These are phyloP conservation scores for Lactarius indigo DNA, from an alignment of 768 basidiomycete species.

Conservation along the genomic window DNA sequence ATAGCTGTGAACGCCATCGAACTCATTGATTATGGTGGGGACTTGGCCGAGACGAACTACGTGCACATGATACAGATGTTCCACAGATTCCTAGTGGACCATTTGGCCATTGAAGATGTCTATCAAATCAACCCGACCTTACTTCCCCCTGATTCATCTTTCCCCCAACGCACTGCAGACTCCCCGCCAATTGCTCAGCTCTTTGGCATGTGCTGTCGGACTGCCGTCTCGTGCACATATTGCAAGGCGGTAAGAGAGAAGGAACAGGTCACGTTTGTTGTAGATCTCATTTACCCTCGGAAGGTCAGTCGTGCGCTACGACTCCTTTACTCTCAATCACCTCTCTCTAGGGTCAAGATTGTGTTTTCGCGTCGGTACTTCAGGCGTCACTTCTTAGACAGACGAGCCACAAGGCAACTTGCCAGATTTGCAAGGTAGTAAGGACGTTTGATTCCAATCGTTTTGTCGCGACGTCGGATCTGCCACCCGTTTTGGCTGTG, in stretches of 20 bases:
- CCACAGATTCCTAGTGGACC: constrained; percentile 90
- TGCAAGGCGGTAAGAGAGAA: constrained; percentile 74
- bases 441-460: constrained; percentile 68
- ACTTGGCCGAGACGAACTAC: constrained; percentile 70
- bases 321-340: constrained; percentile 7
- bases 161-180: constrained; percentile 28
- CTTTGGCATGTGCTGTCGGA: constrained; percentile 75
- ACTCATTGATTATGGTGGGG: constrained; percentile 83
- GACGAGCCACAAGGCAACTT: constrained; percentile 82
- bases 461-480: constrained; percentile 54
- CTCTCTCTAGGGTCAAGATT: constrained; percentile 35
- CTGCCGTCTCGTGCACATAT: constrained; percentile 64
- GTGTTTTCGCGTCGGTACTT: constrained; percentile 66
- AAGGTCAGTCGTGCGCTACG: constrained; percentile 48
- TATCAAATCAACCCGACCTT: constrained; percentile 58
- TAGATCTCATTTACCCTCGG: constrained; percentile 85
- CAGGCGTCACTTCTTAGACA: constrained; percentile 75
- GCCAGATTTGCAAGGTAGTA: constrained; percentile 77
- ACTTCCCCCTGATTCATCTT: constrained; percentile 34
- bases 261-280: constrained; percentile 73
- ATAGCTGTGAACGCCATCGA: constrained; percentile 76
- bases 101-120: constrained; percentile 67
- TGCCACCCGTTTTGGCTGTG: constrained; percentile 83
- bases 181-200: constrained; percentile 80
- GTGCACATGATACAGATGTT: constrained; percentile 90